Conservation (phyloP, 2,329 filamentous ascomycete genomes). For the Xylariaceae sp. region DNA sequence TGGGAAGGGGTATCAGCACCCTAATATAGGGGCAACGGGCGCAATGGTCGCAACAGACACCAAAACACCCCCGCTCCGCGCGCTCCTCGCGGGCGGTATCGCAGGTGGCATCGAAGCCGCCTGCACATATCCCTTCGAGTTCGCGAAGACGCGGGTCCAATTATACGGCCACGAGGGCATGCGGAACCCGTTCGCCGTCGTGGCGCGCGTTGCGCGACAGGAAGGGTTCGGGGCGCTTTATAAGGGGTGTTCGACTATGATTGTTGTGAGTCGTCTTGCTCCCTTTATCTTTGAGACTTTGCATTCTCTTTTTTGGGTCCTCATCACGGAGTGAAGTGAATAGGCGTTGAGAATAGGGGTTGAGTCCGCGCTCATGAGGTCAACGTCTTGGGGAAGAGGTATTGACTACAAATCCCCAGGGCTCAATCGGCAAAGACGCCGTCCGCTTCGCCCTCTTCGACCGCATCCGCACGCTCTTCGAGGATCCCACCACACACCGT, state of each 20-base stretch:
- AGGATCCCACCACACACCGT: slow-evolving; percentile 44
- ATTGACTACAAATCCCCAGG: slow-evolving; percentile 26
- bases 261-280: slow-evolving; percentile 36
- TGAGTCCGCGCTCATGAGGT: neutral
- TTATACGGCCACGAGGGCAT: slow-evolving; percentile 39
- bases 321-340: no score
- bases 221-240: slow-evolving; percentile 55
- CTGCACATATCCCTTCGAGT: slow-evolving; percentile 54
- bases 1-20: no score
- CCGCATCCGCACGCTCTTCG: slow-evolving; percentile 52
- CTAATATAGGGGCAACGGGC: neutral
- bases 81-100: slow-evolving; percentile 31
- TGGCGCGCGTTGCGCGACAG: slow-evolving; percentile 47
- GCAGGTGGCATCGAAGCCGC: slow-evolving; percentile 32
- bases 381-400: neutral
- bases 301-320: no score
- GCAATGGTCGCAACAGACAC: slow-evolving; percentile 19
- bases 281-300: neutral
- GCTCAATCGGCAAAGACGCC: slow-evolving; percentile 57
- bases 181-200: slow-evolving; percentile 52
- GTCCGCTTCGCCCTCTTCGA: slow-evolving; percentile 60
- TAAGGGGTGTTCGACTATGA: slow-evolving; percentile 49
- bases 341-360: neutral
- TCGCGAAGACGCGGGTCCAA: slow-evolving; percentile 58
- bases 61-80: slow-evolving; percentile 27